Conservation (phyloP, 257 asterid species). For the Solanum pennellii region DNA sequence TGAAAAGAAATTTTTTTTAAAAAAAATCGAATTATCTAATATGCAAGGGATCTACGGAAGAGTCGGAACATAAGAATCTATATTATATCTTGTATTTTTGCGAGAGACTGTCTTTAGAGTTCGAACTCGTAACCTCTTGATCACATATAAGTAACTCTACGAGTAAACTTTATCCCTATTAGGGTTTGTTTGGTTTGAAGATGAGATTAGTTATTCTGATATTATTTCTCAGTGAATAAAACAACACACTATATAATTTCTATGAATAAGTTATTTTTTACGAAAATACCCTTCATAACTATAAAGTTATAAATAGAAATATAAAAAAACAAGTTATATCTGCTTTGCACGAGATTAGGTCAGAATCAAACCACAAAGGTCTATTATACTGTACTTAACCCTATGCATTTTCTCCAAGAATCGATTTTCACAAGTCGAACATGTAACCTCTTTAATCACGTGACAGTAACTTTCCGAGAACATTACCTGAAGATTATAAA, state of each 20-base stretch:
- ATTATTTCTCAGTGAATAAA: too few relatives aligned
- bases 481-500: conserved; percentile 54
- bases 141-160: neutral
- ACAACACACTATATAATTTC: too few relatives aligned
- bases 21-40: neutral
- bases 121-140: neutral
- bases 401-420: too few relatives aligned
- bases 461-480: neutral
- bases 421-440: neutral
- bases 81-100: too few relatives aligned
- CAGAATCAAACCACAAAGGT: neutral
- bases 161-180: too few relatives aligned
- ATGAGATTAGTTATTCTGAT: too few relatives aligned
- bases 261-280: too few relatives aligned
- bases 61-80: too few relatives aligned
- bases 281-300: too few relatives aligned
- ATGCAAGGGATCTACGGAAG: neutral
- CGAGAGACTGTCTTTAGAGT: neutral
- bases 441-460: neutral
- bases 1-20: neutral
- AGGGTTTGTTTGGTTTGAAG: neutral
- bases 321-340: too few relatives aligned
- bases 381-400: neutral
- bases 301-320: too few relatives aligned
- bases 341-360: fast-evolving